Base-by-base conservation (phyloP, 495 filamentous ascomycete species). In the Tuber umbilicatum region DNA sequence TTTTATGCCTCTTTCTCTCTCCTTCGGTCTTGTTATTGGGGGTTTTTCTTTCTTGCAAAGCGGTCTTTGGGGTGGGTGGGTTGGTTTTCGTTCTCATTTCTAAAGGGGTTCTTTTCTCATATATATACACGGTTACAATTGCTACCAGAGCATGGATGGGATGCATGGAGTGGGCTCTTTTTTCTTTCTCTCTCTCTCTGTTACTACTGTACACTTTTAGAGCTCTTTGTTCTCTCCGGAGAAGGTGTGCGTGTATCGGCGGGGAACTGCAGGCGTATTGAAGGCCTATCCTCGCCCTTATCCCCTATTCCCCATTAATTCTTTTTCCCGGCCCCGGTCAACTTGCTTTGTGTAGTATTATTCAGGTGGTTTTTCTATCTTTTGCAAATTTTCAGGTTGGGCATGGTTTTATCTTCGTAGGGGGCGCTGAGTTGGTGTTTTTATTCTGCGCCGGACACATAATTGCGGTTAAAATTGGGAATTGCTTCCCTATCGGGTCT, bases 131-230 rank as follows among this genome's bases (percentile, higher is more conserved):
- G 3, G 55, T 64, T 64, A 31, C 55, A 31, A 27, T 64, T 64
- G 55, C 55, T 64, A 5, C 55, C 55, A 64, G 27, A 31, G 55
- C 27, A 5, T 64, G 55, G 55, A 17, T 64, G 27, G 27, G 55
- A 64, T 81, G 70, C 68, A 77, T 78, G 78, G 82, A 82, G 80
- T 80, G 83, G 76, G 82, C 81, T 81, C 73, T 39, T 76, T 76
- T 35, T 72, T 70, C 73, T 68, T 77, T 5, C 39, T 69, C 6
- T 67, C 55, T 60, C 39, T 68, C 4, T 67, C 45, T 60, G 68
- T 38, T 70, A 45, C n/a, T 69, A 7, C 35, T 71, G 14, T 23
- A 60, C 19, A 27, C 41, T 72, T 35, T n/a, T 74, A 27, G 35
- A 27, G 27, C 55, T 31, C 55, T 60, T 60, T 60, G 16, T 47